Percentiles rank a stretch among this genome's conserved stretches.
phyloP scores from a whole-genome alignment of 1,284 basidiomycete genomes.

The Boletellus dicymbophilus region DNA sequence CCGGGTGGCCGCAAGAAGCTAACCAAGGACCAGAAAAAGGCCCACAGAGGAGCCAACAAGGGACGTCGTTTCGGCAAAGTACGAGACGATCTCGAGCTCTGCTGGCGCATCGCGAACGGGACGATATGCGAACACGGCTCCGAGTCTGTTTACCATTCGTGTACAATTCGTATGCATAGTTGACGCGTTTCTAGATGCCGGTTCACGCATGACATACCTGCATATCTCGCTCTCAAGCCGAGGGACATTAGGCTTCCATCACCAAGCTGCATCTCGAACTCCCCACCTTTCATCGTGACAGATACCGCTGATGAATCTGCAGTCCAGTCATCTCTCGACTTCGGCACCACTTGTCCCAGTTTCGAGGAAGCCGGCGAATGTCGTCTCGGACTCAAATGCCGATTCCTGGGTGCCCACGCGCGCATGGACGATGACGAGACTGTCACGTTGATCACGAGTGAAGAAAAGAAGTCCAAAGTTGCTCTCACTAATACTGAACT shows the following conservation, averaged over 20 bases:
- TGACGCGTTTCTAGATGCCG: conserved; percentile 58
- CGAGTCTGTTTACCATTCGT: conserved; percentile 45
- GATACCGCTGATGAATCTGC: neutral
- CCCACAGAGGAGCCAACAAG: conserved; percentile 78
- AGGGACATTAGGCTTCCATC: conserved; percentile 68
- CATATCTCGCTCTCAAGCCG: conserved; percentile 79
- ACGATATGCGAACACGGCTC: conserved; percentile 63
- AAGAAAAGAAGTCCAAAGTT: conserved; percentile 54
- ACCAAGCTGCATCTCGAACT: conserved; percentile 39
- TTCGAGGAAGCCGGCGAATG: conserved; percentile 81
- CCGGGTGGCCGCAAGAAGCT: conserved; percentile 45
- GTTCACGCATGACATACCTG: conserved; percentile 77
- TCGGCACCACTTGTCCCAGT: conserved; percentile 66
- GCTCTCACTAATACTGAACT: conserved; percentile 65
- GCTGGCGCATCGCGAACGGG: conserved; percentile 71
- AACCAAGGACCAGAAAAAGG: conserved; percentile 67
- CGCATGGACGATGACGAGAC: conserved; percentile 41
- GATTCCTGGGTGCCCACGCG: conserved; percentile 82
- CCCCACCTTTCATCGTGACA: conserved; percentile 48
- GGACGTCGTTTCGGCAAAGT: conserved; percentile 71
- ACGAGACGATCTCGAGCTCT: conserved; percentile 74
- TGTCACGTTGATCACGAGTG: conserved; percentile 50
- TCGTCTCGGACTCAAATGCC: conserved; percentile 87
- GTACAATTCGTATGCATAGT: neutral
- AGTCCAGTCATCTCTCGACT: conserved; percentile 42